Conservation (phyloP, 208 protist genomes). For the Leptomonas pyrrhocoris region DNA sequence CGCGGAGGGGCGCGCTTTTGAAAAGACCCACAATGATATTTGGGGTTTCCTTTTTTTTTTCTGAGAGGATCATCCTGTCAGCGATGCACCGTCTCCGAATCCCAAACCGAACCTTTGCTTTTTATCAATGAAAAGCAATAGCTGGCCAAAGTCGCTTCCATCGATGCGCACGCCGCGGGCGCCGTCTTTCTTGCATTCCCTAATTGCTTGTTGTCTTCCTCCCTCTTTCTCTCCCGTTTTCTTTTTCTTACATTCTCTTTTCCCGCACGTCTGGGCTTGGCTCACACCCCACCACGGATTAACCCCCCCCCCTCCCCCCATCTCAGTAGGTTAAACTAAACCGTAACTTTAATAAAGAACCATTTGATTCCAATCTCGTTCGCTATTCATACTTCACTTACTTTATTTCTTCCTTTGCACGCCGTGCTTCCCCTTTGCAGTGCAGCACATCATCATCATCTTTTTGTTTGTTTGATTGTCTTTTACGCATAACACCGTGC, state of each 20-base stretch:
- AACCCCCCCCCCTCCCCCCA: too few relatives aligned
- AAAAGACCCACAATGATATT: too few relatives aligned
- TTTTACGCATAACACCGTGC: not conserved
- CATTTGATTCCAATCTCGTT: too few relatives aligned
- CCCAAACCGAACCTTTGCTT: not conserved
- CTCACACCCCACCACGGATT: too few relatives aligned
- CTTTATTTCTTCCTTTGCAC: not conserved
- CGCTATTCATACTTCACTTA: not conserved
- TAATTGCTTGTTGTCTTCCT: constrained; percentile 6
- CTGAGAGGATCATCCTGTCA: too few relatives aligned
- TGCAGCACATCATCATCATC: not conserved
- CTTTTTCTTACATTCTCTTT: not conserved
- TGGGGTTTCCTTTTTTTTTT: too few relatives aligned
- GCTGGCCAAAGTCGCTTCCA: not conserved
- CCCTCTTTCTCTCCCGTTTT: not conserved
- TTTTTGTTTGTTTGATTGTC: not conserved
- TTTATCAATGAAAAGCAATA: not conserved
- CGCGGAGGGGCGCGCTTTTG: too few relatives aligned
- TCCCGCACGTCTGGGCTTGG: too few relatives aligned
- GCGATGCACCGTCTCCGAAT: too few relatives aligned
- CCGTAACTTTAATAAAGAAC: too few relatives aligned
- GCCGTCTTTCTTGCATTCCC: not conserved
- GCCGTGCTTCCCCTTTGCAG: not conserved
- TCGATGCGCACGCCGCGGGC: not conserved
- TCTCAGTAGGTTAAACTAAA: too few relatives aligned